These are phyloP conservation scores for Marchantia paleacea DNA, from an alignment of 225 moss, liverwort and hornwort species.

Conservation along the genomic window DNA sequence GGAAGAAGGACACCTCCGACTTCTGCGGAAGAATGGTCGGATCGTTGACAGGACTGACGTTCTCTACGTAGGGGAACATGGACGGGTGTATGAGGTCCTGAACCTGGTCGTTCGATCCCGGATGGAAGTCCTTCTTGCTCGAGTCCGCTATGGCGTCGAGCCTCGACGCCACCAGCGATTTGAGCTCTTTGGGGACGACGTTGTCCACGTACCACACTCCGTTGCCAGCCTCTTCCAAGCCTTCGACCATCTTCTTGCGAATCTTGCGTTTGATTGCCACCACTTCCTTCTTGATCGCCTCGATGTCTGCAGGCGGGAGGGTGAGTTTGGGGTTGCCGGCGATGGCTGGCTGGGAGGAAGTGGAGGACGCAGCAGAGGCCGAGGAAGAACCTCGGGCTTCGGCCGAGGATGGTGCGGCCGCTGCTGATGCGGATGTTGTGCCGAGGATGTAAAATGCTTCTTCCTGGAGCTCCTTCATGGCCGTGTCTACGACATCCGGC, in stretches of 20 bases:
- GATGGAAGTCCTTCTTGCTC: constrained; percentile 27
- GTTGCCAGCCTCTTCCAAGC: neutral
- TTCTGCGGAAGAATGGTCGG: constrained; percentile 1
- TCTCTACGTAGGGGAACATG: constrained; percentile 30
- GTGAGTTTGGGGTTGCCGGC: too few relatives aligned
- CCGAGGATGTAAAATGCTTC: constrained; percentile 13
- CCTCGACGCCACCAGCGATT: neutral
- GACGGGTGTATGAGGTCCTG: constrained; percentile 36
- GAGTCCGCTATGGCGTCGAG: constrained; percentile 25
- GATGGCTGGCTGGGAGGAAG: neutral
- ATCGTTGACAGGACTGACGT: constrained; percentile 18
- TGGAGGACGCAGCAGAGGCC: neutral
- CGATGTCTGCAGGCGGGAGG: neutral
- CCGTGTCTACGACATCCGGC: constrained; percentile 8
- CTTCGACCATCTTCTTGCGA: constrained; percentile 2
- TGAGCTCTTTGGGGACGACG: constrained; percentile 17
- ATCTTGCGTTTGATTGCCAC: constrained; percentile 13
- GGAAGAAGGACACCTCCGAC: neutral
- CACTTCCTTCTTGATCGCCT: constrained; percentile 14
- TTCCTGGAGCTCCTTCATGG: constrained; percentile 14
- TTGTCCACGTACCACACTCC: constrained; percentile 27
- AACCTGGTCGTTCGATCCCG: constrained; percentile 23
- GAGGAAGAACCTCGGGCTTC: neutral
- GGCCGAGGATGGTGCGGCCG: neutral
- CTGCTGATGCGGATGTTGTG: neutral